phyloP scores from a whole-genome alignment of 2,329 filamentous ascomycete genomes.

The Stemphylium beticola region DNA sequence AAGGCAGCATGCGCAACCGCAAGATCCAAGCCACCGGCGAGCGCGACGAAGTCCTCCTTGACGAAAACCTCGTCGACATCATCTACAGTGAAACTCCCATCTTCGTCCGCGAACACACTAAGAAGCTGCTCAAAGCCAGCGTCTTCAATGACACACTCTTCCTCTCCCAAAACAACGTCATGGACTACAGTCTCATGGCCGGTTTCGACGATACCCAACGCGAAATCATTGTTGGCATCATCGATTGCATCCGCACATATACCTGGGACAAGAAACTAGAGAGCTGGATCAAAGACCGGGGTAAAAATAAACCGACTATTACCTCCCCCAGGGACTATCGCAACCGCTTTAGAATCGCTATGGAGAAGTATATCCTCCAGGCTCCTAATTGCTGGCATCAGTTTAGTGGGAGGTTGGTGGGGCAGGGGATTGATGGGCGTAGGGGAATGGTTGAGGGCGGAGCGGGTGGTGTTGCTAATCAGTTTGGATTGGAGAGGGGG shows the following conservation, averaged over 20 bases:
- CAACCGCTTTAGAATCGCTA: slow-evolving; percentile 91
- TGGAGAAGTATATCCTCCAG: slow-evolving; percentile 86
- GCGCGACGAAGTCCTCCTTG: slow-evolving; percentile 92
- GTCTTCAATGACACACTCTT: slow-evolving; percentile 99
- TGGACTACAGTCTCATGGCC: slow-evolving; percentile 99
- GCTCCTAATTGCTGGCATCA: slow-evolving; percentile 79
- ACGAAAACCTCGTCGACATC: slow-evolving; percentile 99
- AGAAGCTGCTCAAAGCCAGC: slow-evolving; percentile 86
- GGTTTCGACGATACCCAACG: slow-evolving; percentile 90
- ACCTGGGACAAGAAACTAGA: slow-evolving; percentile 99
- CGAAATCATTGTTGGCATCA: slow-evolving; percentile 95
- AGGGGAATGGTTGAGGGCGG: slow-evolving; percentile 20
- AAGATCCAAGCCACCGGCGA: slow-evolving; percentile 96
- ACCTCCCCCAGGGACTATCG: slow-evolving; percentile 98
- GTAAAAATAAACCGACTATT: slow-evolving; percentile 86
- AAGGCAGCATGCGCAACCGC: slow-evolving; percentile 97
- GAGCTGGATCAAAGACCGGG: slow-evolving; percentile 98
- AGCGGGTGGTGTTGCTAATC: neutral
- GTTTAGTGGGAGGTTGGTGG: slow-evolving; percentile 53
- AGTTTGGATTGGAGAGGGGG: slow-evolving; percentile 1
- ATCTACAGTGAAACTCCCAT: slow-evolving; percentile 91
- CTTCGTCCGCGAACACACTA: slow-evolving; percentile 93
- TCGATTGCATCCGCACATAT: slow-evolving; percentile 95
- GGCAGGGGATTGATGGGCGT: slow-evolving; percentile 23
- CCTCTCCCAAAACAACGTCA: slow-evolving; percentile 91